phyloP scores from a whole-genome alignment of 768 basidiomycete species.

The Boletus tylopilopsis region DNA sequence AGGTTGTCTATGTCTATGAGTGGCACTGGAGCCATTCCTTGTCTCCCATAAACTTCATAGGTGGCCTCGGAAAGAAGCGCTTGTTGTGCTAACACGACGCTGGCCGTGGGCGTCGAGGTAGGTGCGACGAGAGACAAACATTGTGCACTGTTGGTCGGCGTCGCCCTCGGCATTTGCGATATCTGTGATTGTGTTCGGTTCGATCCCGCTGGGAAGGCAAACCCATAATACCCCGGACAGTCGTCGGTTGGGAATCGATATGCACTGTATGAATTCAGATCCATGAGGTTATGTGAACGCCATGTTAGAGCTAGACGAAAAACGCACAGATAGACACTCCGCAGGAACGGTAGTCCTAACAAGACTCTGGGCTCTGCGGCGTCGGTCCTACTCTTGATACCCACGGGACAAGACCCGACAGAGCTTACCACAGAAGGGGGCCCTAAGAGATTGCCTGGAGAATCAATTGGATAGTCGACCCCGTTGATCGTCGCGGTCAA shows the following conservation, averaged over 20 bases:
- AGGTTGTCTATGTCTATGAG: constrained; percentile 16
- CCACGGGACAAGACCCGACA: constrained; percentile 18
- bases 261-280: constrained; percentile 13
- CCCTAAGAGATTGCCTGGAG: constrained; percentile 18
- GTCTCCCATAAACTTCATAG: constrained; percentile 15
- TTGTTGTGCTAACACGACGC: constrained; percentile 14
- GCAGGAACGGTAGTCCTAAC: constrained; percentile 28
- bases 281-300: not conserved
- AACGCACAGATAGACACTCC: constrained; percentile 31
- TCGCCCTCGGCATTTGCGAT: constrained; percentile 26
- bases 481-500: constrained; percentile 30
- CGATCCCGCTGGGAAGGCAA: constrained; percentile 27
- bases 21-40: constrained; percentile 1
- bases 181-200: constrained; percentile 28
- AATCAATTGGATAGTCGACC: constrained; percentile 30
- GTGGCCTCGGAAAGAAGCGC: not conserved
- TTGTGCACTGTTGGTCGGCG: constrained; percentile 23
- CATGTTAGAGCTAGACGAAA: not conserved
- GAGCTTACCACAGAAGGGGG: not conserved
- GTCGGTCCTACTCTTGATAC: constrained; percentile 13
- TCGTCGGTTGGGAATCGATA: constrained; percentile 30
- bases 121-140: constrained; percentile 24
- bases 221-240: constrained; percentile 32
- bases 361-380: constrained; percentile 12
- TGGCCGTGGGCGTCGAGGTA: constrained; percentile 27